Conservation (phyloP, 306 rosid species). For the Quercus berberidifolia region DNA sequence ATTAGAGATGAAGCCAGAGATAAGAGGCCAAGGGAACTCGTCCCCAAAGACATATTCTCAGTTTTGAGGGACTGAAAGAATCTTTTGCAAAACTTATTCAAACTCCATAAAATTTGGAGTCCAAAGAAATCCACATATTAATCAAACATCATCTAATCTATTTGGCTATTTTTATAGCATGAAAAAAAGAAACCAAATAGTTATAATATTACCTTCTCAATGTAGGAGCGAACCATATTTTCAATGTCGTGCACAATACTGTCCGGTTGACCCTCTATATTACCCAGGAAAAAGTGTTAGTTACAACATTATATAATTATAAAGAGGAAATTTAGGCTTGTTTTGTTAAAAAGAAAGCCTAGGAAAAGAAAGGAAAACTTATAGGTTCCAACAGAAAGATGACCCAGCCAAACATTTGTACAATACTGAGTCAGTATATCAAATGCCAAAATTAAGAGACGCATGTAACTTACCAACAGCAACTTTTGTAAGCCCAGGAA, state of each 20-base stretch:
- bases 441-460: conserved; percentile 12
- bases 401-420: conserved; percentile 1
- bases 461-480: conserved; percentile 72
- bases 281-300: conserved; percentile 24
- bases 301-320: not conserved
- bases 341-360: not conserved
- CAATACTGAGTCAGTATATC: not conserved
- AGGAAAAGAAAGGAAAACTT: not conserved
- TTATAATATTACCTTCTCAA: conserved; percentile 69
- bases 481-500: conserved; percentile 96
- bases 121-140: conserved; percentile 1
- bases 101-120: not conserved
- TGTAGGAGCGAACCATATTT: conserved; percentile 89
- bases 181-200: not conserved
- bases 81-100: not conserved
- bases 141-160: not conserved
- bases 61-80: not conserved
- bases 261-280: conserved; percentile 95
- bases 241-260: conserved; percentile 87
- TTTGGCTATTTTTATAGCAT: not conserved
- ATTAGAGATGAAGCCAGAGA: not conserved
- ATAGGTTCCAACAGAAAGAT: not conserved
- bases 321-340: not conserved
- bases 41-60: not conserved
- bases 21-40: not conserved